Base-by-base conservation (phyloP, 192 early-diverging fungal genomes). In the Umbelopsis sp. region DNA sequence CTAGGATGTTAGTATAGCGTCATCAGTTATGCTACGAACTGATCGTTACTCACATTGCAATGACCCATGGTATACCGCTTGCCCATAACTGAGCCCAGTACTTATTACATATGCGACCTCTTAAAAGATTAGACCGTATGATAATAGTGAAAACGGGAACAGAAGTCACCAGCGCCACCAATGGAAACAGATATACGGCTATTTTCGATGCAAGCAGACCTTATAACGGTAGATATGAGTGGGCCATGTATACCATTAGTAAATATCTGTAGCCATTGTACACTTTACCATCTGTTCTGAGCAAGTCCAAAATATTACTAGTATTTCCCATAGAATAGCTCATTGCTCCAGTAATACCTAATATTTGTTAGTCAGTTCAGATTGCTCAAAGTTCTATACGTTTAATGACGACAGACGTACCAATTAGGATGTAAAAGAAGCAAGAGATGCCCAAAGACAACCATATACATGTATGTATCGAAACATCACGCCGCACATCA, bases 81-180 rank as follows among this genome's bases (percentile, higher is more conserved):
- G 90, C 81, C 66, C 80, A 84, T 20, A 90, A 85, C n/a, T 70
- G 71, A 9, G 89, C 85, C 73, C 71, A 77, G 45, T 80, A 50
- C 76, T 77, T 76, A 41, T 69, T 74, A 67, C 86, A 81, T 8
- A 86, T 25, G 44, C 82, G 69, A 70, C 79, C 73, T 37, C 83
- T 84, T 18, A 88, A 61, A 49, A 91, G 37, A 68, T 88, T 86
- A 37, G 86, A 67, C 45, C 83, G 79, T n/a, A 90, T 76, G 41
- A 93, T 85, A 66, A 93, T 90, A 20, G 89, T 89, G 30, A 82
- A 84, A 21, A 91, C 88, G 0, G 91, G 90, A 68, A 93, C 91
- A 11, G 87, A 88, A 9, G 91, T 88, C 50, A 91, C 75, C 21
- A 87, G 78, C 0, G 80, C 85, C 7, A 79, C 81, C 21, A 89